Evolutionary conservation across 768 basidiomycete genomes (phyloP).

Genomic region (Podaxis mareebaensis): DNA sequence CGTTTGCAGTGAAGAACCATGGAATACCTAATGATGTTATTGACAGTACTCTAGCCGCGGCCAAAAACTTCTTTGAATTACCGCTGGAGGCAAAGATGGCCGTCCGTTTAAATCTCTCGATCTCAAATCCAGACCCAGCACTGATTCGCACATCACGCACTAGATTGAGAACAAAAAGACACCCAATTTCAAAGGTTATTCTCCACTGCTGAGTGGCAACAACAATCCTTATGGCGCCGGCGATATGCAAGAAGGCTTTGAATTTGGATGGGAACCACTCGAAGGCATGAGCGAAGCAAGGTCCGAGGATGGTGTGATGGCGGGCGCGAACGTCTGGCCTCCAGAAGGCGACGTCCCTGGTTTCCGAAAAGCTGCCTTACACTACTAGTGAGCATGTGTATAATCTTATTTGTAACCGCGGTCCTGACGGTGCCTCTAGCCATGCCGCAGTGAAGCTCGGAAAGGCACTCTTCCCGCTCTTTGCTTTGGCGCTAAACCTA

Average conservation of each 20-base stretch:
- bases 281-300: conserved; percentile 26
- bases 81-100: conserved; percentile 65
- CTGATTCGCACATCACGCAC: background rate
- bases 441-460: conserved; percentile 47
- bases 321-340: conserved; percentile 82
- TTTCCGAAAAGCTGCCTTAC: conserved; percentile 59
- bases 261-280: conserved; percentile 73
- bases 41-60: conserved; percentile 40
- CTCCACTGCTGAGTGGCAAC: conserved; percentile 68
- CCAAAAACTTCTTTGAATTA: conserved; percentile 69
- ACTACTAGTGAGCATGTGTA: conserved; percentile 59
- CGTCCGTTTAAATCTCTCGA: conserved; percentile 35
- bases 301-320: conserved; percentile 50
- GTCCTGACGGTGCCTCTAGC: conserved; percentile 22
- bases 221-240: conserved; percentile 77
- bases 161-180: conserved; percentile 71
- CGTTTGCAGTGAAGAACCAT: conserved; percentile 66
- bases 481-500: conserved; percentile 79
- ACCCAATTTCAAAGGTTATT: conserved; percentile 78
- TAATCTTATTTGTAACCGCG: background rate
- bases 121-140: background rate
- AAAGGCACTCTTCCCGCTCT: conserved; percentile 74
- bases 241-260: conserved; percentile 90
- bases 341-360: conserved; percentile 43
- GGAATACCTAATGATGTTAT: conserved; percentile 60